These are phyloP conservation scores for Viridothelium virens DNA, from an alignment of 495 filamentous ascomycete species.

Conservation along the genomic window DNA sequence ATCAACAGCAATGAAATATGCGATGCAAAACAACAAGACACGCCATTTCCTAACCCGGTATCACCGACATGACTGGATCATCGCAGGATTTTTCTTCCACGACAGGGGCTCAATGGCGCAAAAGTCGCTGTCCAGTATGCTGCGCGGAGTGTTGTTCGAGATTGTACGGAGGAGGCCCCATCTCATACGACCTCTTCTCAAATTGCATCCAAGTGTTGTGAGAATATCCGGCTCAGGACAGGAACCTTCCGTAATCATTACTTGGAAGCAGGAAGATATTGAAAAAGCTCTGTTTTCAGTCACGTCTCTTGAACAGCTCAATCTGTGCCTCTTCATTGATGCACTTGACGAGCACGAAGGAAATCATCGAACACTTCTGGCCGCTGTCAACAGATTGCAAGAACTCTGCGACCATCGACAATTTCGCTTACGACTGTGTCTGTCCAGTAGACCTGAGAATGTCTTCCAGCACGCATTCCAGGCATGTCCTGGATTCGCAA, in stretches of 20 bases:
- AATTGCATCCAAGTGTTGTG: slow-evolving; percentile 7
- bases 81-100: slow-evolving; percentile 8
- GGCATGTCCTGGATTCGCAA: not conserved
- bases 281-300: not conserved
- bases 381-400: not conserved
- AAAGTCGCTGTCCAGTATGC: slow-evolving; percentile 6
- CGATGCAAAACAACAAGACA: not conserved
- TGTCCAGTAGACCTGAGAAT: slow-evolving; percentile 8
- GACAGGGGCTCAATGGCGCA: slow-evolving; percentile 6
- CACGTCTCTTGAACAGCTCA: slow-evolving; percentile 7
- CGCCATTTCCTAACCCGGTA: slow-evolving; percentile 5
- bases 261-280: slow-evolving; percentile 10
- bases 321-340: slow-evolving; percentile 11
- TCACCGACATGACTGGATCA: slow-evolving; percentile 7
- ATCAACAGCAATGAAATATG: slow-evolving; percentile 26
- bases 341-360: slow-evolving; percentile 7
- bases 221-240: not conserved
- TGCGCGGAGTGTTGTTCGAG: slow-evolving; percentile 7
- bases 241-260: not conserved
- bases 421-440: slow-evolving; percentile 8
- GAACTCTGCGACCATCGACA: slow-evolving; percentile 2
- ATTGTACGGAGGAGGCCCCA: not conserved
- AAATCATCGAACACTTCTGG: slow-evolving; percentile 10
- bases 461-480: slow-evolving; percentile 9
- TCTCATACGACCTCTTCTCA: slow-evolving; percentile 12